Conservation (phyloP, 2,329 filamentous ascomycete species). For the Exophiala bonariae region DNA sequence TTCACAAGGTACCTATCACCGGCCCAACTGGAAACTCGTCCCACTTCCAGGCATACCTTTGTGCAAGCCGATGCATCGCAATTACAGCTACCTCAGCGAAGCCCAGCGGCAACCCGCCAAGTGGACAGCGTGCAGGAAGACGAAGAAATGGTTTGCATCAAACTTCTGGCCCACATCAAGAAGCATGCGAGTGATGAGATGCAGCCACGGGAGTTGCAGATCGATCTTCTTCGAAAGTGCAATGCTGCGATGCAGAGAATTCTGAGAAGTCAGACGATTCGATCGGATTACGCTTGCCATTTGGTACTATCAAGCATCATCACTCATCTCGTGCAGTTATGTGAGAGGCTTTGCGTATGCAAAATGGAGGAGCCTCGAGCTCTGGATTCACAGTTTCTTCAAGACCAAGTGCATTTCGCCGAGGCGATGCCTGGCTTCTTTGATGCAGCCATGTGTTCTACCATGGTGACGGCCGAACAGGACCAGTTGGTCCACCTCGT, state of each 20-base stretch:
- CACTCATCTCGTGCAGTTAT: conserved; percentile 20
- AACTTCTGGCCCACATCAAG: conserved; percentile 27
- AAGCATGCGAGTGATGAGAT: conserved; percentile 17
- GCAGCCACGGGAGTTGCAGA: conserved; percentile 15
- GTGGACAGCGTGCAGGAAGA: conserved; percentile 17
- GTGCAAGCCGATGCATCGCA: conserved; percentile 6
- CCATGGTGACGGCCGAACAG: conserved; percentile 1
- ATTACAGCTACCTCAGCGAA: conserved; percentile 8
- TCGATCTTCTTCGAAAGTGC: conserved; percentile 23
- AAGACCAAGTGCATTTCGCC: conserved; percentile 20
- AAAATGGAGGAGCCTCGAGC: conserved; percentile 6
- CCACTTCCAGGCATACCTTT: conserved; percentile 15
- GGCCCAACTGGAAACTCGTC: conserved; percentile 18
- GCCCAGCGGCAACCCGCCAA: neutral
- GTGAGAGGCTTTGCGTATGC: conserved; percentile 20
- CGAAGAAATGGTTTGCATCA: conserved; percentile 28
- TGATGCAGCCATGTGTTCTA: conserved; percentile 6
- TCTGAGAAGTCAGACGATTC: conserved; percentile 20
- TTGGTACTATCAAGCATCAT: conserved; percentile 27
- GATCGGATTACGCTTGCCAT: conserved; percentile 26
- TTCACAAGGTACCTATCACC: conserved; percentile 24
- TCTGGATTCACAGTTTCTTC: conserved; percentile 18
- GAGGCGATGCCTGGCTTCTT: conserved; percentile 15
- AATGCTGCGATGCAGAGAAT: conserved; percentile 25
- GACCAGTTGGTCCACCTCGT: conserved; percentile 7